Evolutionary conservation across 129 eudicot genomes (phyloP), one percentile per base, ranked within the genome.

Genomic region (Flaveria linearis): DNA sequence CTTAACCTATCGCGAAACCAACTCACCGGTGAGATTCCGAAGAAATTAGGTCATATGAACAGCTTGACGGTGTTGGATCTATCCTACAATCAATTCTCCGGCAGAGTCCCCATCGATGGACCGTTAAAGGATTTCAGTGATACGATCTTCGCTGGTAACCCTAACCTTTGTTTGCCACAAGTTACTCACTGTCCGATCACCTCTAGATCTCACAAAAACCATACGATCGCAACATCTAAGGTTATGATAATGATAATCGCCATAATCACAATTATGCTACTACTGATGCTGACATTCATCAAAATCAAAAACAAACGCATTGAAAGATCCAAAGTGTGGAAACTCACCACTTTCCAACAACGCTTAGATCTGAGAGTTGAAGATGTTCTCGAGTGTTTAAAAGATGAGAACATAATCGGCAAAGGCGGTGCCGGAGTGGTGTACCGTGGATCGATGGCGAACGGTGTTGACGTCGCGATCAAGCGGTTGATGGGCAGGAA

Each of bases 361-460:
- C 84, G 91, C 66, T 76, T 89, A 5, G 90, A 94, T 76, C 74
- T 91, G 68, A 86, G 74, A 73, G 97, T 82, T 1, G 96, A 91
- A 57, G 98, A 94, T 39, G 92, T 94, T 8, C 25, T 91, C 0
- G 91, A 91, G 4, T 89, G 96, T 71, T 62, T 94, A 41, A 84
- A 82, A 62, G 98, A 94, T 5, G 98, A 89, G 84, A 94, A 91
- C 78, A 78, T 94, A 12, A 89, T 94, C 1, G 98, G 98, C 9
- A 91, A 89, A 85, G 98, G 98, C 0, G 98, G 97, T 20, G 98
- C 96, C 0, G 98, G 98, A 33, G 72, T 84, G 0, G 98, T 94
- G 39, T 94, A 91, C 83, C 86, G 93, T 16, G 98, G 98, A 47
- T 81, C 90, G 57, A 91, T 89, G 96, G 85, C 89, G 0, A 83